phyloP scores from a whole-genome alignment of 2,329 filamentous ascomycete genomes.

The Septoria petroselini region DNA sequence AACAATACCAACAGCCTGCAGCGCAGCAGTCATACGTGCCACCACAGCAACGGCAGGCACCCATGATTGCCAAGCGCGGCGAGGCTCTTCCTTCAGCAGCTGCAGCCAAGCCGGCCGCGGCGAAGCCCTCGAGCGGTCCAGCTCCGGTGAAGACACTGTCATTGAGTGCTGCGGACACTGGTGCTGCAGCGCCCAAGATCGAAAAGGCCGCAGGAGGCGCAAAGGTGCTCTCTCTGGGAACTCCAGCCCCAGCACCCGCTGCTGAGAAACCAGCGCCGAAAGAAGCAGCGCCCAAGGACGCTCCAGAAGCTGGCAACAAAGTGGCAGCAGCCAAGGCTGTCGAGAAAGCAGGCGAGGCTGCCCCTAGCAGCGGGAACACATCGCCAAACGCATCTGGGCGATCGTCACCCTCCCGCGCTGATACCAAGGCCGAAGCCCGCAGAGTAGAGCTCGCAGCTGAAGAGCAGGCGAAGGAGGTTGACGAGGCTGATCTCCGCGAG shows the following conservation, averaged over 20 bases:
- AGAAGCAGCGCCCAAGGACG: constrained; percentile 38
- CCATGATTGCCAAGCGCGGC: constrained; percentile 62
- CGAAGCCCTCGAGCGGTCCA: constrained; percentile 53
- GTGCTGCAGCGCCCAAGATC: constrained; percentile 54
- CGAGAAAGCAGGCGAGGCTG: constrained; percentile 78
- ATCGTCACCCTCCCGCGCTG: constrained; percentile 62
- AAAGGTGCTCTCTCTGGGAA: constrained; percentile 70
- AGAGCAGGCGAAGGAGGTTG: constrained; percentile 73
- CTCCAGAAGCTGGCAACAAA: constrained; percentile 72
- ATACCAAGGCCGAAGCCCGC: constrained; percentile 56
- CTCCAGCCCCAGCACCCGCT: constrained; percentile 44
- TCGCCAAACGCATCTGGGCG: constrained; percentile 74
- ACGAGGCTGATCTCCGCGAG: constrained; percentile 83
- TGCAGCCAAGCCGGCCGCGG: constrained; percentile 43
- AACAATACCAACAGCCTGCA: constrained; percentile 44
- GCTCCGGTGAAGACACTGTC: constrained; percentile 59
- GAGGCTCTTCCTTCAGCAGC: constrained; percentile 49
- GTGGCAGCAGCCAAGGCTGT: constrained; percentile 84
- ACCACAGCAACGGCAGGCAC: constrained; percentile 49
- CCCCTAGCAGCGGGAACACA: constrained; percentile 62
- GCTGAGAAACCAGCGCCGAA: constrained; percentile 42
- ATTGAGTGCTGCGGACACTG: constrained; percentile 49
- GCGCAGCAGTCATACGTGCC: constrained; percentile 36
- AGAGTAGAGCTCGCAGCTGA: constrained; percentile 81
- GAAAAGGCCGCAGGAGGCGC: constrained; percentile 49